Percentiles rank a stretch among this genome's conserved stretches.
phyloP scores from a whole-genome alignment of 2,329 filamentous ascomycete species.

The Alternaria ventricosa region DNA sequence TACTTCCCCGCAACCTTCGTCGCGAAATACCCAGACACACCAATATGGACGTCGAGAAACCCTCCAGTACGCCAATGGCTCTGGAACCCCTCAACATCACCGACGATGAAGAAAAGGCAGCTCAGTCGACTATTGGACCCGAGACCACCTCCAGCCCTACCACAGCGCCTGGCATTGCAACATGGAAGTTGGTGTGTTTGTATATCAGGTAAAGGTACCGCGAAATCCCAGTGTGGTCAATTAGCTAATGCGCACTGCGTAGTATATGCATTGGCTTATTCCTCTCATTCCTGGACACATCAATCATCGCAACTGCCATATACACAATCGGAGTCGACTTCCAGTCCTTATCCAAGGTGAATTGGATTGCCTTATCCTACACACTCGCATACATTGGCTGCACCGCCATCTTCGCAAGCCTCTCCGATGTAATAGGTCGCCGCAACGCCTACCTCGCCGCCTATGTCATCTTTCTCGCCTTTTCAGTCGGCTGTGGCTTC shows the following conservation, averaged over 20 bases:
- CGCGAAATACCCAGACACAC: not conserved
- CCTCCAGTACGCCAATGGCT: not conserved
- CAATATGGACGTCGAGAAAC: not conserved
- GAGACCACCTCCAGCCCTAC: not conserved
- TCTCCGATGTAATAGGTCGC: slow-evolving; percentile 44
- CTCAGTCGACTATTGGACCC: not conserved
- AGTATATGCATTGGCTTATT: slow-evolving; percentile 63
- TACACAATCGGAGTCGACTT: slow-evolving; percentile 64
- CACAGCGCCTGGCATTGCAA: not conserved
- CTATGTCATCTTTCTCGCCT: slow-evolving; percentile 36
- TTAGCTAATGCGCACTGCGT: not conserved
- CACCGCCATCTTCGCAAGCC: slow-evolving; percentile 48
- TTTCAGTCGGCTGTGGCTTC: slow-evolving; percentile 43
- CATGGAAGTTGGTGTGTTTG: not conserved
- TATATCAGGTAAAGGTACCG: not conserved
- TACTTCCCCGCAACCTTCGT: not conserved
- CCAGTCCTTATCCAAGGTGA: slow-evolving; percentile 34
- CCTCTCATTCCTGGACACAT: slow-evolving; percentile 65
- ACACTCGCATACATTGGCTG: slow-evolving; percentile 63
- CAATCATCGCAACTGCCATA: slow-evolving; percentile 66
- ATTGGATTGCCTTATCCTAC: slow-evolving; percentile 32
- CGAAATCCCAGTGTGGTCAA: not conserved
- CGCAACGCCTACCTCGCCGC: slow-evolving; percentile 33
- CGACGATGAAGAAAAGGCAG: not conserved
- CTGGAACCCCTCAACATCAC: not conserved